These are phyloP conservation scores for Staphylotrichum tortipilum DNA, from an alignment of 495 filamentous ascomycete species.

Conservation along the genomic window DNA sequence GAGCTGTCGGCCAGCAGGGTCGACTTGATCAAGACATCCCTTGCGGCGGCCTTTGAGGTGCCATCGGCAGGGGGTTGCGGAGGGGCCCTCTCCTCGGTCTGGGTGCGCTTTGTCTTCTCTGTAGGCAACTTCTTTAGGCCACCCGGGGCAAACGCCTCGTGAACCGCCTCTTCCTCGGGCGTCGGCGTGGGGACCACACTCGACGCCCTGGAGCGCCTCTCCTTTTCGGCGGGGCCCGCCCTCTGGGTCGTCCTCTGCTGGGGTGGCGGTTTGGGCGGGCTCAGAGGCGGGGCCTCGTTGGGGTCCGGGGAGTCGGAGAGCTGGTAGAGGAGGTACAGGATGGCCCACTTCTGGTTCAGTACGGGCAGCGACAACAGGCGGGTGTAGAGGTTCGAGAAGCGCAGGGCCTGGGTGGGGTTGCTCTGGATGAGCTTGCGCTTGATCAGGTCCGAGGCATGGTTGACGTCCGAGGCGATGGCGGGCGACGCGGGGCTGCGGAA, in stretches of 20 bases:
- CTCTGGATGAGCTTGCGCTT: conserved; percentile 73
- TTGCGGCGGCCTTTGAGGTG: conserved; percentile 14
- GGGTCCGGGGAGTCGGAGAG: conserved; percentile 57
- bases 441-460: conserved; percentile 87
- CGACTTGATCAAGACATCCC: conserved; percentile 44
- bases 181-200: conserved; percentile 18
- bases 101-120: conserved; percentile 18
- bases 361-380: conserved; percentile 82
- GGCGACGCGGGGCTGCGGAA: conserved; percentile 24
- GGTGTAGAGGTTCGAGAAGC: conserved; percentile 82
- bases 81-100: conserved; percentile 15
- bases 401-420: conserved; percentile 74
- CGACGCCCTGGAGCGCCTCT: conserved; percentile 17
- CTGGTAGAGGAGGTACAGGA: conserved; percentile 80
- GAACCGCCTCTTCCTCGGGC: conserved; percentile 34
- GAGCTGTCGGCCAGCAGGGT: conserved; percentile 45
- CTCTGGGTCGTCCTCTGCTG: conserved; percentile 9
- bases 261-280: conserved; percentile 18
- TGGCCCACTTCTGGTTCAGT: conserved; percentile 91
- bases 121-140: conserved; percentile 40
- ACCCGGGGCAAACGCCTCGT: conserved; percentile 48
- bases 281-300: conserved; percentile 29
- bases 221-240: conserved; percentile 13
- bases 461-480: conserved; percentile 52
- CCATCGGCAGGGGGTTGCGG: conserved; percentile 8